Percentiles rank a stretch among this genome's conserved stretches.
These are phyloP conservation scores for Colletotrichum ledebouriae DNA, from an alignment of 2,329 filamentous ascomycete genomes.

Conservation along the genomic window DNA sequence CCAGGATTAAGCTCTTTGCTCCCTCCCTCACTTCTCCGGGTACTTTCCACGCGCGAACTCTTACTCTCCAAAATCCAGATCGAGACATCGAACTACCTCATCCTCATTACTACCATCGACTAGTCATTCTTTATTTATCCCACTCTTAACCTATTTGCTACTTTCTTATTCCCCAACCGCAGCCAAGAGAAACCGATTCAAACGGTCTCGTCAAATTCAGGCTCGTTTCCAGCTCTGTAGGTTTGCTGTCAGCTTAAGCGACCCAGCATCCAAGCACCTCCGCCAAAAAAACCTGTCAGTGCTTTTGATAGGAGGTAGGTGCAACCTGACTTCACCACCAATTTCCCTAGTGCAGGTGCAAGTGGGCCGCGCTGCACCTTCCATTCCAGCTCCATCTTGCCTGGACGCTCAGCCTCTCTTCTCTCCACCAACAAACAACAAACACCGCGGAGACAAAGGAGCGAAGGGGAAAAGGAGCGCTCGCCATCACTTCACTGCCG, in stretches of 20 bases:
- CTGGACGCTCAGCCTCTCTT: constrained; percentile 40
- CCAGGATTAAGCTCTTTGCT: constrained; percentile 1
- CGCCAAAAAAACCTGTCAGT: constrained; percentile 29
- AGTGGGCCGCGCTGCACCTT: constrained; percentile 33
- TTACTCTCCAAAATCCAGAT: constrained; percentile 7
- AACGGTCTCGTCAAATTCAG: constrained; percentile 7
- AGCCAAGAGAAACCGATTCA: constrained; percentile 22
- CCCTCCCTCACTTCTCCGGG: constrained; percentile 1
- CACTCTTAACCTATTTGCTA: constrained; percentile 1
- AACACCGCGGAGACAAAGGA: constrained; percentile 34
- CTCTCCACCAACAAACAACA: constrained; percentile 42
- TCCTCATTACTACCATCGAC: constrained; percentile 20
- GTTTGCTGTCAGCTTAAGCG: constrained; percentile 7
- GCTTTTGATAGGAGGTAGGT: constrained; percentile 41
- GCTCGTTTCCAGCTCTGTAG: constrained; percentile 23
- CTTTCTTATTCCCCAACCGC: constrained; percentile 22
- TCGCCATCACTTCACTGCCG: constrained; percentile 22
- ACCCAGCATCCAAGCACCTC: constrained; percentile 26
- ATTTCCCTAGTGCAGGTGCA: constrained; percentile 41
- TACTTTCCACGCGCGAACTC: constrained; percentile 9
- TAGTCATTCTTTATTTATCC: constrained; percentile 21
- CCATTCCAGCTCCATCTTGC: constrained; percentile 39
- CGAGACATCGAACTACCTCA: constrained; percentile 20
- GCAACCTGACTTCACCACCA: constrained; percentile 36
- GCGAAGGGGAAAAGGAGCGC: constrained; percentile 29